These are phyloP conservation scores for Nemania abortiva DNA, from an alignment of 2,329 filamentous ascomycete genomes.

Conservation along the genomic window DNA sequence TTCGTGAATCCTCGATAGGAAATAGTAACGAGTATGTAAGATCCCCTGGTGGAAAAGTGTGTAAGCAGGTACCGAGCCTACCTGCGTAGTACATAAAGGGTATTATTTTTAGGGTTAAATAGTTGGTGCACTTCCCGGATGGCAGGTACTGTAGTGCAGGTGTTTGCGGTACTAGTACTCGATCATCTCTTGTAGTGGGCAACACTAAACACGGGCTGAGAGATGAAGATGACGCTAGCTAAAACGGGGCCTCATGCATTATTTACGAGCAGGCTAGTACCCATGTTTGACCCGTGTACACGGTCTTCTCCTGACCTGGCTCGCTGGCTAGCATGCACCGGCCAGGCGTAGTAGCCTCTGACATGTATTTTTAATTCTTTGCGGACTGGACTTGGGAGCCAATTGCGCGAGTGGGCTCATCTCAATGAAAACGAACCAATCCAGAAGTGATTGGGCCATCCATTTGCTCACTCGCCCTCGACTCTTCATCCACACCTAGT, in stretches of 20 bases:
- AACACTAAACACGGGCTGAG: constrained; percentile 7
- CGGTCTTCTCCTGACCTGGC: constrained; percentile 7
- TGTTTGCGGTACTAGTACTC: not conserved
- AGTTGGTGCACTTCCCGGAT: not conserved
- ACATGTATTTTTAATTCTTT: constrained; percentile 38
- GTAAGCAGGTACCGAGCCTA: no score
- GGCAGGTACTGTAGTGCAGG: not conserved
- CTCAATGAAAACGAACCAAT: constrained; percentile 43
- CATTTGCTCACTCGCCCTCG: constrained; percentile 34
- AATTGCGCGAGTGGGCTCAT: constrained; percentile 31
- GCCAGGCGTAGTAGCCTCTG: constrained; percentile 11
- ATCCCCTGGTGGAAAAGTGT: no score
- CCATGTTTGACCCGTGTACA: not conserved
- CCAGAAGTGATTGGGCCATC: constrained; percentile 23
- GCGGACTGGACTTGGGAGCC: constrained; percentile 7
- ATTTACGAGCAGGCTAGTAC: constrained; percentile 1
- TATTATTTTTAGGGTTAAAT: not conserved
- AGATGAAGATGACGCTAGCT: constrained; percentile 2
- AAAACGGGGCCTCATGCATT: not conserved
- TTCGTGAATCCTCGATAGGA: no score
- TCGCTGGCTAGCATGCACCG: not conserved
- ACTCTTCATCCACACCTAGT: constrained; percentile 32
- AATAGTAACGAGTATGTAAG: no score
- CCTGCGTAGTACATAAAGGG: no score
- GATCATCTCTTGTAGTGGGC: not conserved